Evolutionary conservation across 139 green algal species (phyloP), one percentile per base, ranked within the genome.

Genomic region (Picochlorum sp.): DNA sequence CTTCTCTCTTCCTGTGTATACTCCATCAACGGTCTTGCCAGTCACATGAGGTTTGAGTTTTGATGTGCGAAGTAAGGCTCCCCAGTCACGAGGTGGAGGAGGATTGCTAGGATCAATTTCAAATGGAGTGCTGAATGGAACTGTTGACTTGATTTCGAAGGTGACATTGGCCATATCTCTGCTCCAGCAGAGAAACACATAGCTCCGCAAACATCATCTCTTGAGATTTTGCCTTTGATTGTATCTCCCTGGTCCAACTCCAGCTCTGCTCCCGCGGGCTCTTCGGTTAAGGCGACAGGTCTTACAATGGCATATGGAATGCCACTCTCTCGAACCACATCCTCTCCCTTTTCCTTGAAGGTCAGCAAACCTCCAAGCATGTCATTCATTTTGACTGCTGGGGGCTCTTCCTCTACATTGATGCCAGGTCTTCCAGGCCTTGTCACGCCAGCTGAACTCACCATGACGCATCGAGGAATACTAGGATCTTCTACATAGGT

Each of bases 311-410:
- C 76, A 60, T 64, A 86, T 3, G 85, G 87, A 61, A 95, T 57
- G 2, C 91, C 89, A 65, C 79, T 90, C 23, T 37, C 55, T 0
- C 87, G 68, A 11, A 96, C 54, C 11, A 73, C 74, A 57, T 95
- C 89, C 79, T 96, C 89, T 15, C 75, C 89, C 58, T 62, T 69
- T 57, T 95, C 73, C 68, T 97, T 97, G 79, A 81, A 97, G 3
- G 85, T 91, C 2, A 97, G 74, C 34, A 97, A 82, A 45, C 91
- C 91, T 1, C 90, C 90, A 52, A 97, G 79, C 62, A 69, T 68
- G 44, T 94, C 87, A 67, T 97, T 97, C 57, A 97, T 77, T 41
- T 78, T 79, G 7, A 97, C 89, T 8, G 91, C 90, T 1, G 91
- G 91, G 11, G 51, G 51, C 21, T 59, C 51, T 28, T 88, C 85